These are phyloP conservation scores for Nakazawaea molendinolei DNA, from an alignment of 805 yeast species.

Conservation along the genomic window DNA sequence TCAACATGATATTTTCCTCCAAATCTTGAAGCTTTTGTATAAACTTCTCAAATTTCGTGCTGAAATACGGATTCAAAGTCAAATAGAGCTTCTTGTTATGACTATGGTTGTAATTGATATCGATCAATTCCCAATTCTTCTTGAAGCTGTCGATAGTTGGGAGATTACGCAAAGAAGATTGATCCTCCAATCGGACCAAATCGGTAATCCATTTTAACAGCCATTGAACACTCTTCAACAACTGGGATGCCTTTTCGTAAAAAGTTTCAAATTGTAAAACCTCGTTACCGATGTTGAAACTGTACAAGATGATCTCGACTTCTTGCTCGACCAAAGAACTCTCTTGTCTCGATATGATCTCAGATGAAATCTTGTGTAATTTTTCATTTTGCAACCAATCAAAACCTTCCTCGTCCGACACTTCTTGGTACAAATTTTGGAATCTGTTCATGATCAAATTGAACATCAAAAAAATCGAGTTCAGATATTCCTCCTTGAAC, in stretches of 20 bases:
- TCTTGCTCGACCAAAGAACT: slow-evolving; percentile 21
- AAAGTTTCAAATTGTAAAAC: slow-evolving; percentile 25
- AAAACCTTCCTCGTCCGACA: slow-evolving; percentile 13
- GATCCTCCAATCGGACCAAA: slow-evolving; percentile 33
- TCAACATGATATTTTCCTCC: slow-evolving; percentile 32
- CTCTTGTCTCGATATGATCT: slow-evolving; percentile 19
- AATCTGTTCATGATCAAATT: slow-evolving; percentile 30
- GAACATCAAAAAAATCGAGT: slow-evolving; percentile 34
- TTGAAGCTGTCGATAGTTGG: slow-evolving; percentile 19
- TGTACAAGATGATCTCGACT: slow-evolving; percentile 18
- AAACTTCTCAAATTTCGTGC: slow-evolving; percentile 30
- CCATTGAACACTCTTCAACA: slow-evolving; percentile 52
- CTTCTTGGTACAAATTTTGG: slow-evolving; percentile 23
- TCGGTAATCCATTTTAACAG: slow-evolving; percentile 53
- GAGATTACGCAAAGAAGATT: slow-evolving; percentile 5
- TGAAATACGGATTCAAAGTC: slow-evolving; percentile 22
- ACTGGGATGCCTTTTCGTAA: slow-evolving; percentile 34
- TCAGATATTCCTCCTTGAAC: slow-evolving; percentile 51
- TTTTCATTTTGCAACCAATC: slow-evolving; percentile 30
- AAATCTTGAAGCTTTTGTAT: slow-evolving; percentile 29
- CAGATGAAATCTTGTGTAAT: slow-evolving; percentile 24
- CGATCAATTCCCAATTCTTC: slow-evolving; percentile 24
- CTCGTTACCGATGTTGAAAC: slow-evolving; percentile 18
- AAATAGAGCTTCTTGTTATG: slow-evolving; percentile 15
- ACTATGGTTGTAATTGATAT: slow-evolving; percentile 12